A percentile compares a stretch with the other conserved stretches of the same genome.
Conservation (phyloP, 345 rosid species). For the Punica granatum region DNA sequence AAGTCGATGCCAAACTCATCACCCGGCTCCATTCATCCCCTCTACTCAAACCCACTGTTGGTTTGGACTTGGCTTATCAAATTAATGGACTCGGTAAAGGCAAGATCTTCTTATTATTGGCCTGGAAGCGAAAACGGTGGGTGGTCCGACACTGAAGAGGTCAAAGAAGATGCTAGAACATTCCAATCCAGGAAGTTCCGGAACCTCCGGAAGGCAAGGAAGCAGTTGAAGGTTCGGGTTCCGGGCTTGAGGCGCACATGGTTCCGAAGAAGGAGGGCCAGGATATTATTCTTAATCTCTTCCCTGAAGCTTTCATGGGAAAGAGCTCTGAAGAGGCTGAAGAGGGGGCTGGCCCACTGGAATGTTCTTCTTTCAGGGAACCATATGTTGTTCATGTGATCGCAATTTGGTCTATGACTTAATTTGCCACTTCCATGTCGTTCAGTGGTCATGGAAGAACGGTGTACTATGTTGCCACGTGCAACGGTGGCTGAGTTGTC, state of each 20-base stretch:
- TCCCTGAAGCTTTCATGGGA: slow-evolving; percentile 16
- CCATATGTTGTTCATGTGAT: slow-evolving; percentile 8
- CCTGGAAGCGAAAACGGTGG: neutral
- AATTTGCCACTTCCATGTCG: no score
- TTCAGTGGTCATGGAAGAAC: no score
- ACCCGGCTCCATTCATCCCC: no score
- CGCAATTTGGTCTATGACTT: no score
- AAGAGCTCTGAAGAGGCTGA: slow-evolving; percentile 26
- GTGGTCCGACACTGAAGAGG: slow-evolving; percentile 2
- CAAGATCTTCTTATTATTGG: no score
- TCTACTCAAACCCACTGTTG: no score
- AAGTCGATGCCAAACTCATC: no score
- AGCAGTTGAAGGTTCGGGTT: slow-evolving; percentile 14
- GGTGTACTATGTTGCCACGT: neutral
- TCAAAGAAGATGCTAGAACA: slow-evolving; percentile 11
- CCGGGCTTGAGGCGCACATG: slow-evolving; percentile 13
- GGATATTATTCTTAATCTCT: slow-evolving; percentile 7
- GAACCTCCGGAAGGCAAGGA: slow-evolving; percentile 11
- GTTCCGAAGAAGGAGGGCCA: slow-evolving; percentile 17
- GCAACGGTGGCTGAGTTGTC: no score
- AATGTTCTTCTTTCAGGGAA: slow-evolving; percentile 36
- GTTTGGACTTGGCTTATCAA: no score
- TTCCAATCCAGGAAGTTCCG: slow-evolving; percentile 5
- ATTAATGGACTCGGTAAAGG: neutral
- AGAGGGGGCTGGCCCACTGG: slow-evolving; percentile 26